A percentile compares a stretch with the other conserved stretches of the same genome.
Evolutionary conservation across 768 basidiomycete species (phyloP).

Genomic region (Daedaleopsis sinensis): DNA sequence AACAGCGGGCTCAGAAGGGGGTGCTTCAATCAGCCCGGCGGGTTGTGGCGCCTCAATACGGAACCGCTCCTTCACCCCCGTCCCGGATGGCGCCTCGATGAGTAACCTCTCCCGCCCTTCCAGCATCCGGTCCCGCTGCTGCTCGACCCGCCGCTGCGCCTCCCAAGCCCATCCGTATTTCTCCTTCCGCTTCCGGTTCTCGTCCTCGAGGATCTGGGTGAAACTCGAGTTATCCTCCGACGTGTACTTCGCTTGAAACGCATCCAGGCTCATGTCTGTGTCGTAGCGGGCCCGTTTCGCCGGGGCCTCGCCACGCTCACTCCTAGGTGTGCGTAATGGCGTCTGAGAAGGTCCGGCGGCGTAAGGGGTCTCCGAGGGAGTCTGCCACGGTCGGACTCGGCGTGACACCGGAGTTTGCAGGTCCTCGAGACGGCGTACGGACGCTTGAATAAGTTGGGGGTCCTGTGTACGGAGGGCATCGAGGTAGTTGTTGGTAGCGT

Average conservation of each 20-base stretch:
- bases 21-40: constrained; percentile 54
- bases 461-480: constrained; percentile 79
- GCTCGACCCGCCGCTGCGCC: constrained; percentile 81
- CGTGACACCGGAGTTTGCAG: constrained; percentile 55
- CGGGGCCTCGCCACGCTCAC: constrained; percentile 40
- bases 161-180: constrained; percentile 94
- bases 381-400: constrained; percentile 37
- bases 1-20: constrained; percentile 34
- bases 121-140: constrained; percentile 63
- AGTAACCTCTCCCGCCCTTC: constrained; percentile 71
- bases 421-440: constrained; percentile 74
- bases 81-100: constrained; percentile 62
- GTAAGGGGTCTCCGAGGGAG: constrained; percentile 70
- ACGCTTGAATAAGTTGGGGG: constrained; percentile 72
- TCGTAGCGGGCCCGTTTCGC: constrained; percentile 65
- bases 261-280: constrained; percentile 69
- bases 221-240: constrained; percentile 99
- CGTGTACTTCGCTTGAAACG: constrained; percentile 90
- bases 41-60: constrained; percentile 61
- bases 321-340: constrained; percentile 49
- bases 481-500: constrained; percentile 86
- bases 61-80: constrained; percentile 71
- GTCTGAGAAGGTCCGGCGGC: constrained; percentile 64
- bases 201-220: constrained; percentile 86
- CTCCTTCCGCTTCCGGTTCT: constrained; percentile 82